phyloP scores from a whole-genome alignment of 2,329 filamentous ascomycete species.

The Lasiodiplodia gonubiensis region DNA sequence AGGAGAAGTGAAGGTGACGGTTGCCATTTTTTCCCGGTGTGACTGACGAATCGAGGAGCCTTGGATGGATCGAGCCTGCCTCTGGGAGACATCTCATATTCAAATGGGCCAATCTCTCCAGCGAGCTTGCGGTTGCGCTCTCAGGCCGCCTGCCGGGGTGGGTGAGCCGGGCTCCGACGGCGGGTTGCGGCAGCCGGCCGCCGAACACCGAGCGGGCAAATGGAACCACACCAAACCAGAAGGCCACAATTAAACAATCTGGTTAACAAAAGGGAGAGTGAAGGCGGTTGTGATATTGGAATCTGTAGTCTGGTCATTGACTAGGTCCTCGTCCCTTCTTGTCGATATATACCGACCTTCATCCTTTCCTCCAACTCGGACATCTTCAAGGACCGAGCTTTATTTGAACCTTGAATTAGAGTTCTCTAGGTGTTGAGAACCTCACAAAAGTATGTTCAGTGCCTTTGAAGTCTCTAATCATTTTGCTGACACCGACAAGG shows the following conservation, averaged over 20 bases:
- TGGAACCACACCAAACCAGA: background rate
- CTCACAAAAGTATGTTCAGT: background rate
- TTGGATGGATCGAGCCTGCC: no score
- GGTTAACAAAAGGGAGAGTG: no score
- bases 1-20: background rate
- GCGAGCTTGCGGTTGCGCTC: background rate
- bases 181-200: background rate
- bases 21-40: conserved; percentile 1
- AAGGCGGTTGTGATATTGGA: no score
- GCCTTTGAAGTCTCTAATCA: no score
- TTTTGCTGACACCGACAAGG: background rate
- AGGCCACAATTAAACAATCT: no score
- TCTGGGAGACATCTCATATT: background rate
- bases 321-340: background rate
- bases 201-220: background rate
- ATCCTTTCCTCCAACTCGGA: background rate
- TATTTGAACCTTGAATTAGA: no score
- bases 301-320: no score
- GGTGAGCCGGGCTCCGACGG: background rate
- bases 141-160: background rate
- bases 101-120: background rate
- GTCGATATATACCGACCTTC: background rate
- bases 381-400: background rate
- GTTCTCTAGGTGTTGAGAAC: accelerated
- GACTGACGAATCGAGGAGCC: background rate